Evolutionary conservation across 257 asterid species (phyloP).

Genomic region (Parsonsia alboflavescens): DNA sequence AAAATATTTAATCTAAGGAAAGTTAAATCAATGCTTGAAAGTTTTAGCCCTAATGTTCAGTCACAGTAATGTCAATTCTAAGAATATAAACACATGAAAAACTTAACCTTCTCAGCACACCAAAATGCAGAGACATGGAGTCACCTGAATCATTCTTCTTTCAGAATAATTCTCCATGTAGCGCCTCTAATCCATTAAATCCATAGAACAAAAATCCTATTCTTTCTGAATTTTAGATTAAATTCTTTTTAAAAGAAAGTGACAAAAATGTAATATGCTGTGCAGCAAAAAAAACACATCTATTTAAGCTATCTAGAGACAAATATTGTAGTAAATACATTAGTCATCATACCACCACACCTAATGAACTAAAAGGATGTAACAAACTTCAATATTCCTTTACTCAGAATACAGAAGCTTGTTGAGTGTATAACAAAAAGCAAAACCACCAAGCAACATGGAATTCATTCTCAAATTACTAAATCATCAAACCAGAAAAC

Average conservation of each 20-base stretch:
- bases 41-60: background rate
- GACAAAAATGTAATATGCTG: background rate
- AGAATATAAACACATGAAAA: background rate
- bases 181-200: background rate
- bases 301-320: background rate
- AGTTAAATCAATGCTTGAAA: background rate
- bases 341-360: background rate
- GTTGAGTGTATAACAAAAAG: background rate
- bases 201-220: background rate
- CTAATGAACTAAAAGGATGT: background rate
- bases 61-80: background rate
- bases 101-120: background rate
- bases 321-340: background rate
- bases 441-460: background rate
- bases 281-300: no score
- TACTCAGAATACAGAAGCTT: background rate
- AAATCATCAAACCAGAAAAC: background rate
- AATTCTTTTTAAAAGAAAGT: background rate
- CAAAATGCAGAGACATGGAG: background rate
- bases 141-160: background rate
- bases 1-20: background rate
- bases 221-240: background rate
- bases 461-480: background rate
- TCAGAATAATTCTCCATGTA: background rate
- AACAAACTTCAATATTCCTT: no score